These are phyloP conservation scores for Austroboletus eburneus DNA, from an alignment of 768 basidiomycete species.

Conservation along the genomic window DNA sequence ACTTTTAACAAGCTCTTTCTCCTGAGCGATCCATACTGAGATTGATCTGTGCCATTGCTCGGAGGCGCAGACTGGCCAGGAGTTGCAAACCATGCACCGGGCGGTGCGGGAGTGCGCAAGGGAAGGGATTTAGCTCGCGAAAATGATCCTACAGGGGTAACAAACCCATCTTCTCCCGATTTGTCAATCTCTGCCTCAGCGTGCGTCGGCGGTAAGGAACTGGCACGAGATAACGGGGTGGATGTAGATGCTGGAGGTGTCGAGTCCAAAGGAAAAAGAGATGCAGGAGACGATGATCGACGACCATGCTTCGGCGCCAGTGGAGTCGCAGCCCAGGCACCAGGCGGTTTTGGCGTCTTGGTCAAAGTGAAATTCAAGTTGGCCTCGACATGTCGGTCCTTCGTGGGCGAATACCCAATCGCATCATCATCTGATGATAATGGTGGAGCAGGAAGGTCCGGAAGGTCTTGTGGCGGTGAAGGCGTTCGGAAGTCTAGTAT, in stretches of 20 bases:
- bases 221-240: constrained; percentile 20
- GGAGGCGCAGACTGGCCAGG: constrained; percentile 36
- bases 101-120: constrained; percentile 58
- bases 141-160: constrained; percentile 47
- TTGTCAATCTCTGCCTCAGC: constrained; percentile 17
- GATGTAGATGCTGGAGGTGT: constrained; percentile 26
- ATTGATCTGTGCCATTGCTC: constrained; percentile 19
- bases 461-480: constrained; percentile 57
- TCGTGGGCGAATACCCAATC: constrained; percentile 23
- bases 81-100: constrained; percentile 64
- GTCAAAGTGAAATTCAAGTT: constrained; percentile 29
- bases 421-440: constrained; percentile 50
- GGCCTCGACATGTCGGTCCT: constrained; percentile 10
- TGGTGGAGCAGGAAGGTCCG: constrained; percentile 65
- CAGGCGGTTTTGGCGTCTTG: constrained; percentile 46
- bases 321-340: constrained; percentile 43
- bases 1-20: constrained; percentile 65
- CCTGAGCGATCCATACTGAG: constrained; percentile 32
- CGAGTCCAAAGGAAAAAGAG: constrained; percentile 20
- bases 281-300: constrained; percentile 15
- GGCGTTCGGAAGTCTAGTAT: constrained; percentile 56
- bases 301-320: constrained; percentile 19
- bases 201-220: constrained; percentile 9
- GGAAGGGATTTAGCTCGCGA: constrained; percentile 46
- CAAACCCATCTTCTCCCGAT: constrained; percentile 21